Evolutionary conservation across 768 basidiomycete species (phyloP).

Genomic region (Russula sp.): DNA sequence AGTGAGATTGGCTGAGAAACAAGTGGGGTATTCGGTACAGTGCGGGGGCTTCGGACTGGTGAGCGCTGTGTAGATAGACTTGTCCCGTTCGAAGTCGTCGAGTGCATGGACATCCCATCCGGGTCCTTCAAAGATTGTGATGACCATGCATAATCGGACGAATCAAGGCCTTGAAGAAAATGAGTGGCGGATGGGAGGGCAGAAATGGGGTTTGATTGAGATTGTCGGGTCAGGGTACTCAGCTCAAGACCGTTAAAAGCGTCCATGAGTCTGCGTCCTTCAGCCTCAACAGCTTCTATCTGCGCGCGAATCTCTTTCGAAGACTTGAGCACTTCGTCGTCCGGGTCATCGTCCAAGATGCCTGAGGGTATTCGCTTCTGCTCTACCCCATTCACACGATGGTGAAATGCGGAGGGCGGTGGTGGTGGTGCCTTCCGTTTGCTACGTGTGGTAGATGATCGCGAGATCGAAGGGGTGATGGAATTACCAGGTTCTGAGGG

Average conservation of each 20-base stretch:
- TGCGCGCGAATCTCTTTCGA: constrained; percentile 57
- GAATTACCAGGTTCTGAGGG: constrained; percentile 21
- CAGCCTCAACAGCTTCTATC: constrained; percentile 61
- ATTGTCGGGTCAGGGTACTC: constrained; percentile 49
- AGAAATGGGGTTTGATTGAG: constrained; percentile 28
- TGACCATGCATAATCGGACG: constrained; percentile 12
- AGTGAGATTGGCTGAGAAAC: constrained; percentile 18
- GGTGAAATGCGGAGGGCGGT: constrained; percentile 30
- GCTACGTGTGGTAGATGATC: constrained; percentile 30
- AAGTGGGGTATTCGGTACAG: constrained; percentile 7
- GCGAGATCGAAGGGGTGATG: constrained; percentile 27
- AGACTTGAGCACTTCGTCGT: constrained; percentile 53
- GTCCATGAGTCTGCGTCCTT: constrained; percentile 62
- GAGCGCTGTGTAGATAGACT: constrained; percentile 18
- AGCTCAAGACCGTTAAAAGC: constrained; percentile 77
- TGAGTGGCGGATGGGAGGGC: constrained; percentile 21
- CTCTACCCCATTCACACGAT: constrained; percentile 19
- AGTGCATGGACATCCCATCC: constrained; percentile 22
- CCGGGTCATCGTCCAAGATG: constrained; percentile 36
- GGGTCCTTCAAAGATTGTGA: constrained; percentile 10
- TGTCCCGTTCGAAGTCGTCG: constrained; percentile 17
- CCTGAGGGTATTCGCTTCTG: constrained; percentile 18
- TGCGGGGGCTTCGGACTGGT: constrained; percentile 8
- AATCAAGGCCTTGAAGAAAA: constrained; percentile 18
- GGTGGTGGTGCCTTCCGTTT: constrained; percentile 14